These are phyloP conservation scores for Planoprotostelium fungivorum DNA, from an alignment of 78 protist genomes.

Conservation along the genomic window DNA sequence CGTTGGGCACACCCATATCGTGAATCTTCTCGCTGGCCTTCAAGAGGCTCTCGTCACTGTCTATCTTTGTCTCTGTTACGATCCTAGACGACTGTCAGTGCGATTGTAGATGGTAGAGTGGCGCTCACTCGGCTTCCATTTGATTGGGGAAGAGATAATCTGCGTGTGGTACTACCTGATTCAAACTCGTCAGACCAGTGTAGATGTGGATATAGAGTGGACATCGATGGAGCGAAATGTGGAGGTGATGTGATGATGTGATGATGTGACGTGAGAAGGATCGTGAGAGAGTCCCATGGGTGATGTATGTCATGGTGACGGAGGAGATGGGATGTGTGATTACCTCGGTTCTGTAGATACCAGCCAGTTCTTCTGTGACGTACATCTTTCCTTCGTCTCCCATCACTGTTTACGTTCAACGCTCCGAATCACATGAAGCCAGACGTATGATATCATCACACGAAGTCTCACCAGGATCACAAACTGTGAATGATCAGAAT, in stretches of 20 bases:
- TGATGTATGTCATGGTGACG: too few relatives aligned
- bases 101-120: not conserved
- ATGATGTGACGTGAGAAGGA: too few relatives aligned
- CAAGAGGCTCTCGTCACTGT: slow-evolving; percentile 23
- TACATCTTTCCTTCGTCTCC: slow-evolving; percentile 80
- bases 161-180: slow-evolving; percentile 37
- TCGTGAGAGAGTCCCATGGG: too few relatives aligned
- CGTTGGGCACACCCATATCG: slow-evolving; percentile 38
- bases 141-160: slow-evolving; percentile 74
- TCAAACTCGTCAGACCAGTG: not conserved
- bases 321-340: not conserved
- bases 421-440: slow-evolving; percentile 45
- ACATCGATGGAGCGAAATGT: too few relatives aligned
- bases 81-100: slow-evolving; percentile 2
- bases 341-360: slow-evolving; percentile 35
- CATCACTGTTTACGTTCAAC: too few relatives aligned
- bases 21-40: slow-evolving; percentile 48
- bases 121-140: slow-evolving; percentile 63
- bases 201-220: too few relatives aligned
- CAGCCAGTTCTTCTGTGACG: slow-evolving; percentile 55
- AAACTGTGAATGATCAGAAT: slow-evolving; percentile 7
- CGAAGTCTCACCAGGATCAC: slow-evolving; percentile 34
- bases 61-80: slow-evolving; percentile 39
- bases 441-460: not conserved
- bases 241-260: too few relatives aligned